Conservation (phyloP, 768 basidiomycete genomes). For the Lentinus brumalis region DNA sequence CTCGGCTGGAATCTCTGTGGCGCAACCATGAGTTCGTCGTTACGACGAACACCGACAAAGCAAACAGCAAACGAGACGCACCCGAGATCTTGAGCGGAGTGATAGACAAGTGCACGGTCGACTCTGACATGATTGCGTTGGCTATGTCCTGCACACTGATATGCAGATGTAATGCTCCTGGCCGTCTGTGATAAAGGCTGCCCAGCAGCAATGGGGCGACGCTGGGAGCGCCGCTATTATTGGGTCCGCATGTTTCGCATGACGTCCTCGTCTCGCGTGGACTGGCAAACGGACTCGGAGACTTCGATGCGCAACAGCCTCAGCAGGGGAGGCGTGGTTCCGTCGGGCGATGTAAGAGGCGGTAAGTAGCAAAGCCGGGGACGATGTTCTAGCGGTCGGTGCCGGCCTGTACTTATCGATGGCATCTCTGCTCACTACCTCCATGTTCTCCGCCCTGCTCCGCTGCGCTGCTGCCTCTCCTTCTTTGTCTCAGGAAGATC, state of each 20-base stretch:
- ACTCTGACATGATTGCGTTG: constrained; percentile 20
- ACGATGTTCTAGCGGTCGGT: constrained; percentile 6
- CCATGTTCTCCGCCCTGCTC: constrained; percentile 11
- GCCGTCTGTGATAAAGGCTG: neutral
- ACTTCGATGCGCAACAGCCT: neutral
- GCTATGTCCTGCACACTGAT: neutral
- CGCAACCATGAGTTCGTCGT: neutral
- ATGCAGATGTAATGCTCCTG: neutral
- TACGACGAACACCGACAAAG: neutral
- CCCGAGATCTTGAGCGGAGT: constrained; percentile 42
- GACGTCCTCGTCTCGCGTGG: neutral
- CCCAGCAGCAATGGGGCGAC: neutral
- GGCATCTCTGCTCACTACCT: constrained; percentile 7
- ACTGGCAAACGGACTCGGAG: neutral
- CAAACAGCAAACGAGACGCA: constrained; percentile 21
- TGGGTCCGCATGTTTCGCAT: constrained; percentile 4
- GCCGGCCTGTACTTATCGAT: neutral
- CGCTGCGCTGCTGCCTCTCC: neutral
- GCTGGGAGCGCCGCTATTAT: constrained; percentile 7
- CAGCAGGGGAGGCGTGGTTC: no score
- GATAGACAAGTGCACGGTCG: constrained; percentile 40
- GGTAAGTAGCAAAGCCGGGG: neutral
- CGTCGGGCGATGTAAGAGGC: no score
- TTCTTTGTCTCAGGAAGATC: constrained; percentile 12
- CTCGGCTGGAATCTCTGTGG: constrained; percentile 62